Evolutionary conservation across 768 basidiomycete species (phyloP).

Genomic region (Leucogyrophana mollusca): DNA sequence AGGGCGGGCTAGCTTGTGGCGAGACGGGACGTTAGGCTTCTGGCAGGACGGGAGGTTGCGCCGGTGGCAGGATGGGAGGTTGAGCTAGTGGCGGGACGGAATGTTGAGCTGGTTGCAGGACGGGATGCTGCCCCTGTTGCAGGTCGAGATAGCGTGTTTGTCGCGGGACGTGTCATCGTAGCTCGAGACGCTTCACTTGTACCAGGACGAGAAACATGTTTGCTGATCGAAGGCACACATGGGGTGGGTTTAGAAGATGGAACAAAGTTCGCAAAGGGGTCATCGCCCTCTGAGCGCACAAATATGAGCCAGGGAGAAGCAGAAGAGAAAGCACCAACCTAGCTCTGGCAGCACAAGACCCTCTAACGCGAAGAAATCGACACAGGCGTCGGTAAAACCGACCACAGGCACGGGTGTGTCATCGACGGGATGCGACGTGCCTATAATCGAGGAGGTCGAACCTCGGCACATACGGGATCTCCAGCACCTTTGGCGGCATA

Average conservation of each 20-base stretch:
- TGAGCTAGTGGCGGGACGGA: no score
- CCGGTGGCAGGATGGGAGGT: no score
- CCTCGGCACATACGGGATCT: conserved; percentile 40
- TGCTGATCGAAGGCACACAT: neutral
- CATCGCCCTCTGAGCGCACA: conserved; percentile 22
- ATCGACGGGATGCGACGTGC: conserved; percentile 31
- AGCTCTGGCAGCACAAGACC: conserved; percentile 19
- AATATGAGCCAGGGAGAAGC: neutral
- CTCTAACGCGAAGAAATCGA: conserved; percentile 17
- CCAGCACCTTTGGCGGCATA: conserved; percentile 53
- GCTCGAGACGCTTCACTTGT: conserved; percentile 19
- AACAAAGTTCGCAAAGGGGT: conserved; percentile 20
- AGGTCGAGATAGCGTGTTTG: neutral
- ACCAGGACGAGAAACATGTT: conserved; percentile 17
- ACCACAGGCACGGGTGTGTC: conserved; percentile 22
- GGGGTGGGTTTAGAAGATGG: neutral
- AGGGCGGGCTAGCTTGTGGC: no score
- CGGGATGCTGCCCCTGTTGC: neutral
- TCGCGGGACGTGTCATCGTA: neutral
- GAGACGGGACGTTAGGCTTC: no score
- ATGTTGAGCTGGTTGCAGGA: conserved; percentile 14
- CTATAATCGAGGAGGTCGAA: conserved; percentile 53
- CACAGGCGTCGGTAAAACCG: conserved; percentile 20
- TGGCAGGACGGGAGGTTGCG: no score
- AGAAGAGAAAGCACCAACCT: conserved; percentile 15